phyloP scores from a whole-genome alignment of 306 rosid species.

The Inga leiocalycina region DNA sequence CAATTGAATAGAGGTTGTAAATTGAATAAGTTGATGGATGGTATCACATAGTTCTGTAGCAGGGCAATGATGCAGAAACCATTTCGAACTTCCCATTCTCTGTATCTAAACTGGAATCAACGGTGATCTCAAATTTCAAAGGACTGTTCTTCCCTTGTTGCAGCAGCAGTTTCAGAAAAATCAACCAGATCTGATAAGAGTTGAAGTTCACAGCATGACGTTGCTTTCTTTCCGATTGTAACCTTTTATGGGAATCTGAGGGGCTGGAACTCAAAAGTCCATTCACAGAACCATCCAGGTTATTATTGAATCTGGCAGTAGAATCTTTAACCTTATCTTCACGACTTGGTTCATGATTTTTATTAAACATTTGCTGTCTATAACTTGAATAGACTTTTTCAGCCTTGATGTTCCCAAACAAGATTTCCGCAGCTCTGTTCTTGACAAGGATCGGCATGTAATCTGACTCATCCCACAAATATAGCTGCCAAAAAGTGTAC shows the following conservation, averaged over 20 bases:
- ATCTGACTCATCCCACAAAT: slow-evolving; percentile 77
- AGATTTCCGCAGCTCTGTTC: no score
- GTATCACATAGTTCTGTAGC: no score
- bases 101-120: slow-evolving; percentile 49
- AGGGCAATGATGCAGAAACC: no score
- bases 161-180: slow-evolving; percentile 67
- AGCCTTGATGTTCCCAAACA: no score
- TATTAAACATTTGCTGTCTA: no score
- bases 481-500: slow-evolving; percentile 54
- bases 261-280: slow-evolving; percentile 39
- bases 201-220: no score
- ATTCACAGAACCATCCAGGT: slow-evolving; percentile 24
- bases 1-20: neutral
- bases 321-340: slow-evolving; percentile 16
- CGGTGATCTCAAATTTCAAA: slow-evolving; percentile 58
- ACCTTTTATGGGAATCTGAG: slow-evolving; percentile 24
- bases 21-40: neutral
- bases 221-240: slow-evolving; percentile 27
- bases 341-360: slow-evolving; percentile 9
- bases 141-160: slow-evolving; percentile 70
- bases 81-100: slow-evolving; percentile 81
- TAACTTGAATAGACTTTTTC: no score
- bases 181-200: slow-evolving; percentile 50
- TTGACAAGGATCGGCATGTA: slow-evolving; percentile 40
- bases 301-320: neutral